Percentiles rank a stretch among this genome's conserved stretches.
Conservation (phyloP, 208 protist genomes). For the Willaertia magna region DNA sequence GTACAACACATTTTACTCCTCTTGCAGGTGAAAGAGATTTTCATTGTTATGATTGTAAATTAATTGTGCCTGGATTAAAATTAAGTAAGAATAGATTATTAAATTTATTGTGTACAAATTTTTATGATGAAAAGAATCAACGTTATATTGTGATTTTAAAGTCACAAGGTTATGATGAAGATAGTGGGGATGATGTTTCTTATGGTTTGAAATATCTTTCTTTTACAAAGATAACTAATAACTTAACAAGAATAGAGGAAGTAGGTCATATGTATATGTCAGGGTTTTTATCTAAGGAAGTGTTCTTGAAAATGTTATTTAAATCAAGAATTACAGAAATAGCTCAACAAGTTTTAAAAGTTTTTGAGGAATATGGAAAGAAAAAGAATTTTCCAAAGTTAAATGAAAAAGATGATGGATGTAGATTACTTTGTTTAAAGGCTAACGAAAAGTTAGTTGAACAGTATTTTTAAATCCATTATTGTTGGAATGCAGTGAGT, state of each 20-base stretch:
- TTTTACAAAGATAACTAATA: not conserved
- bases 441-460: too few species aligned
- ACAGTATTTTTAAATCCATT: too few species aligned
- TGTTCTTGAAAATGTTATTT: too few species aligned
- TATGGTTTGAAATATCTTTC: not conserved
- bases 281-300: too few species aligned
- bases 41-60: not conserved
- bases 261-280: not conserved
- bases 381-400: too few species aligned
- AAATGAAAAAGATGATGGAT: too few species aligned
- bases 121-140: not conserved
- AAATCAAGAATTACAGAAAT: too few species aligned
- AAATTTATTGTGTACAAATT: not conserved
- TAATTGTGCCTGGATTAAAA: not conserved
- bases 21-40: not conserved
- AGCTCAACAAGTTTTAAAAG: too few species aligned
- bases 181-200: not conserved
- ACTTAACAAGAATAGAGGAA: not conserved
- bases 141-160: not conserved
- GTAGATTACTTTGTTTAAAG: too few species aligned
- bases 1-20: not conserved
- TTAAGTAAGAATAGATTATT: not conserved
- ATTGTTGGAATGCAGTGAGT: too few species aligned
- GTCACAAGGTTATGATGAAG: not conserved
- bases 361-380: too few species aligned